Conservation (phyloP, 495 filamentous ascomycete species). For the Eremomyces bilateralis region DNA sequence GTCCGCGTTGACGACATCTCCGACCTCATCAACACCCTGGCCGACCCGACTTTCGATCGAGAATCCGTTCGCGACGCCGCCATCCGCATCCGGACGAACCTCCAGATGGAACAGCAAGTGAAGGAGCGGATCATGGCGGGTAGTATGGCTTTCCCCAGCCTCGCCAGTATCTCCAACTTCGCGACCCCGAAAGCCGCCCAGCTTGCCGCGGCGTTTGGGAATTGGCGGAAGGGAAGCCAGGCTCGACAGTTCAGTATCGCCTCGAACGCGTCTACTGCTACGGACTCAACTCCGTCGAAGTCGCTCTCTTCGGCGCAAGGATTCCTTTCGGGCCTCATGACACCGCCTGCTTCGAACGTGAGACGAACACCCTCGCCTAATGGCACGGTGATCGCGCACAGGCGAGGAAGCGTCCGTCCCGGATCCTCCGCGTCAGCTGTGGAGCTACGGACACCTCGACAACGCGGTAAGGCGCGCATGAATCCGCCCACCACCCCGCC, state of each 20-base stretch:
- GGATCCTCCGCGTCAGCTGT: not conserved
- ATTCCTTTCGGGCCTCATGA: slow-evolving; percentile 58
- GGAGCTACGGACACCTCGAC: slow-evolving; percentile 1
- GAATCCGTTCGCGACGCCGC: slow-evolving; percentile 67
- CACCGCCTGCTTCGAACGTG: slow-evolving; percentile 50
- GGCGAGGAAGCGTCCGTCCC: not conserved
- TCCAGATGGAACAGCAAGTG: slow-evolving; percentile 95
- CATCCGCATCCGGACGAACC: slow-evolving; percentile 76
- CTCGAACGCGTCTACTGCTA: slow-evolving; percentile 18
- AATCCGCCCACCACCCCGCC: slow-evolving; percentile 30
- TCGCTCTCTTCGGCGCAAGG: slow-evolving; percentile 10
- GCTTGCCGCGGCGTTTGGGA: slow-evolving; percentile 69
- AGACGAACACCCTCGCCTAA: slow-evolving; percentile 29
- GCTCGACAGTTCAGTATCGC: slow-evolving; percentile 19
- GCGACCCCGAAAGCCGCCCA: slow-evolving; percentile 63
- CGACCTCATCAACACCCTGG: slow-evolving; percentile 69
- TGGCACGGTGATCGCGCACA: not conserved
- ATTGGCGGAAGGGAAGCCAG: slow-evolving; percentile 52
- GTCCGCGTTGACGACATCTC: slow-evolving; percentile 78
- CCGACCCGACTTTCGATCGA: slow-evolving; percentile 48
- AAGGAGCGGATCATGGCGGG: slow-evolving; percentile 44
- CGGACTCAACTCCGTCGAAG: slow-evolving; percentile 34
- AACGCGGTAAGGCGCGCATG: slow-evolving; percentile 6
- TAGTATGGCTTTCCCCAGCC: slow-evolving; percentile 23
- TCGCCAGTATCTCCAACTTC: slow-evolving; percentile 36